Conservation (phyloP, 257 asterid species). For the Cynanchum wilfordii region DNA sequence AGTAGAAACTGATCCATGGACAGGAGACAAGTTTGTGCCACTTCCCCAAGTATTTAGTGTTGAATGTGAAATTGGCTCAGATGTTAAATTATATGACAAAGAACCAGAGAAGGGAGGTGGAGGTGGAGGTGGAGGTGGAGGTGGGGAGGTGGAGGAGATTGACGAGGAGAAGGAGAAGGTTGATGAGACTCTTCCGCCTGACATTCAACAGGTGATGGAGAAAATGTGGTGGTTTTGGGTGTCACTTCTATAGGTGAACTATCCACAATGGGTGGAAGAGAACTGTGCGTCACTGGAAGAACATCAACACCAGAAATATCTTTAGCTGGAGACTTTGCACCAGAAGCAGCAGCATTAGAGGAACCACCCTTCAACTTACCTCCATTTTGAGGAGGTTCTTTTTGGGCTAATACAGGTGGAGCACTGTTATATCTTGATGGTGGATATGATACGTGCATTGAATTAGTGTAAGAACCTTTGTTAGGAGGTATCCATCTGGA, state of each 20-base stretch:
- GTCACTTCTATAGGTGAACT: conserved; percentile 30
- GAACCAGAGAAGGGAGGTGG: conserved; percentile 13
- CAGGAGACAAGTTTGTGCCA: conserved; percentile 9
- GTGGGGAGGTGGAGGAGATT: conserved; percentile 22
- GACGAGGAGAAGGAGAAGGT: conserved; percentile 13
- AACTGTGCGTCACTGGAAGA: conserved; percentile 30
- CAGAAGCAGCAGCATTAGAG: conserved; percentile 42
- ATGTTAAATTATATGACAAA: conserved; percentile 15
- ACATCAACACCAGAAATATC: conserved; percentile 34
- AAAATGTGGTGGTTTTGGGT: conserved; percentile 25
- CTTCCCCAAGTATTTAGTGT: neutral
- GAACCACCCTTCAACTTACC: conserved; percentile 52
- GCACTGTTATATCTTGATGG: conserved; percentile 91
- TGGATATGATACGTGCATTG: conserved; percentile 93
- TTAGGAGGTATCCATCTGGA: conserved; percentile 95
- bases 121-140: conserved; percentile 24
- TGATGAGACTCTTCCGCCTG: conserved; percentile 34
- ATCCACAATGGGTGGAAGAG: conserved; percentile 44
- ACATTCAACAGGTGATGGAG: conserved; percentile 28
- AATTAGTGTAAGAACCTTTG: conserved; percentile 89
- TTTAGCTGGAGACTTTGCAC: conserved; percentile 33
- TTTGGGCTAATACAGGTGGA: conserved; percentile 60
- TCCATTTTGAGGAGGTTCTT: conserved; percentile 47
- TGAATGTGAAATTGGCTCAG: conserved; percentile 16
- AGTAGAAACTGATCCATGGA: conserved; percentile 5